Base-by-base conservation (phyloP, 2,329 filamentous ascomycete species). In the Aphanocladium album region DNA sequence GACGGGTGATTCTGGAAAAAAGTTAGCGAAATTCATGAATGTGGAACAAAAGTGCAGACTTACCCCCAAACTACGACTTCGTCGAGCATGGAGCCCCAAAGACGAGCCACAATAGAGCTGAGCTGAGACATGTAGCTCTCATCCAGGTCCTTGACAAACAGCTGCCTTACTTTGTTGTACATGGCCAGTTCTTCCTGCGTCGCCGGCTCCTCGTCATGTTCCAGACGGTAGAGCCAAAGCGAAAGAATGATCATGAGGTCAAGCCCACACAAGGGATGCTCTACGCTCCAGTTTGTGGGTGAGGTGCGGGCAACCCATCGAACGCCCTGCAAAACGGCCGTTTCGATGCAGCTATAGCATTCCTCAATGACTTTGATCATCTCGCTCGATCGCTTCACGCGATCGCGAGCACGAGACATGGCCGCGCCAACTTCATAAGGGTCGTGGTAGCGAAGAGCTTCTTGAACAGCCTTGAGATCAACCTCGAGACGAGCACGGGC, bases 41-140 rank as follows among this genome's bases (percentile, higher is more conserved):
- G 39, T 33, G 12, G 9, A 6, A 12, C 12, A 14, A 25, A 27
- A 7, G 41, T 17, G 39, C 17, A 37, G 7, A 89, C 92, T 86
- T 88, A 96, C 92, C 95, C 95, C 95, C 95, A 98, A 63, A 99
- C 95, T 67, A 98, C 93, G 64, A 98, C 95, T 77, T 97, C 95
- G 72, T 98, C 95, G 66, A 98, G 87, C 89, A 98, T 97, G 65
- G 91, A 93, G 69, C 93, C 95, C 95, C 95, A 99, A 50, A 98
- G 86, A 69, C 91, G 87, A 64, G 93, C 93, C 47, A 99, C 93
- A 57, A 91, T 91, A n/a, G 93, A 95, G 79, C 93, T 97, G 67
- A 99, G 80, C 73, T 96, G 93, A 57, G 87, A 83, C 65, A 88
- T 89, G 73, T 91, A 91, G 25, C 86, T 82, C 70, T 96, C 90